Base-by-base conservation (phyloP, 2,329 filamentous ascomycete genomes). In the Graphiopsis chlorocephala region DNA sequence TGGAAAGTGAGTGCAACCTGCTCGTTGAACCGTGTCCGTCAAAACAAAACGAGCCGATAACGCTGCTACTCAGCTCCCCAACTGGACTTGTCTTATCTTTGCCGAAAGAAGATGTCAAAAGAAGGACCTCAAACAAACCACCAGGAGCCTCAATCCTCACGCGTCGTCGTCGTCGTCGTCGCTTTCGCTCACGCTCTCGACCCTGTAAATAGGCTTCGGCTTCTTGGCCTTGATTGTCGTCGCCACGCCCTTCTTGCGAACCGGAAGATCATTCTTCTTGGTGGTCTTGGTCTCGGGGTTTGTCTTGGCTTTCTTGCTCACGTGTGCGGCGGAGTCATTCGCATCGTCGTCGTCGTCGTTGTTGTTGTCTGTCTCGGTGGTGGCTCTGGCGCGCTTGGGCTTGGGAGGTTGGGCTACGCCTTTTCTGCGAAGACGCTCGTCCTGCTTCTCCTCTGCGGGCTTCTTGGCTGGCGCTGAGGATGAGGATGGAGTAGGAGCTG, bases 241-340 rank as follows among this genome's bases (percentile, higher is more conserved):
- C n/a, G 53, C 53, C n/a, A 56, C 29, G 20, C 53, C 53, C 29
- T 56, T 56, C 29, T 56, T 56, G 53, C 53, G 53, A 3, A 15
- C 28, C 2, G 53, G 31, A 3, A 15, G 28, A 14, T 29, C 53
- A 6, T 56, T 52, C 26, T 53, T 31, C 26, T 29, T n/a, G 14
- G 10, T 25, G 3, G 53, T 1, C 29, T 23, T 25, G 4, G 3
- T 26, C 20, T 25, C 28, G 3, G 12, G 4, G 15, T 7, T n/a
- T 5, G 29, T 14, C 31, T 38, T 56, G 1, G 31, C 53, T 2
- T 38, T 56, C 31, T 56, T 56, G 53, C 53, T 38, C 8, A 6
- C 26, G 17, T 15, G 26, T n/a, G 15, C 29, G 15, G 17, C 26
- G 10, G 38, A 45, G 26, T 53, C 50, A 15, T 31, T 53, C 3